Percentiles rank a stretch among this genome's conserved stretches.
phyloP scores from a whole-genome alignment of 2,329 filamentous ascomycete species.

The Rutstroemia sp. region DNA sequence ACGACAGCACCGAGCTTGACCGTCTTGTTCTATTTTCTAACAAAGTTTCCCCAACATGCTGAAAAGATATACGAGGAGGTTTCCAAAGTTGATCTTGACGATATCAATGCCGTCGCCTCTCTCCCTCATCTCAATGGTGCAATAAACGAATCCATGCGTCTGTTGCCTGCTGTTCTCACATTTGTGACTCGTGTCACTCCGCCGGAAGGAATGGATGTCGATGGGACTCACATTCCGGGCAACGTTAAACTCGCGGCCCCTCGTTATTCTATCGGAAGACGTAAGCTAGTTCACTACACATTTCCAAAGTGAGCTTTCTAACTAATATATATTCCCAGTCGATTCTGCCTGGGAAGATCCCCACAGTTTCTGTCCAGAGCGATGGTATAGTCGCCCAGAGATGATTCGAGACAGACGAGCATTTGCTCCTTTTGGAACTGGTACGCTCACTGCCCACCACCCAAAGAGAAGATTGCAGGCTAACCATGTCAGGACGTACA shows the following conservation, averaged over 20 bases:
- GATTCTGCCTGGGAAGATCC: background rate
- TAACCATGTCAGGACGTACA: background rate
- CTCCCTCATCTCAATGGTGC: conserved; percentile 28
- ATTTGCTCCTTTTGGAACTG: conserved; percentile 25
- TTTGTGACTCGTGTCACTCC: conserved; percentile 28
- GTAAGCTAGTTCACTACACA: background rate
- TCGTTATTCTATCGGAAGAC: background rate
- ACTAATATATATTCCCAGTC: background rate
- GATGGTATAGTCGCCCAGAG: conserved; percentile 21
- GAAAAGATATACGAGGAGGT: background rate
- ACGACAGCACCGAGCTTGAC: conserved; percentile 34
- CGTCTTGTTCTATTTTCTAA: conserved; percentile 32
- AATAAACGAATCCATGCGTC: conserved; percentile 35
- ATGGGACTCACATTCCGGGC: conserved; percentile 16
- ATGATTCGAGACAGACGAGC: conserved; percentile 20
- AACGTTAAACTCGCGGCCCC: conserved; percentile 13
- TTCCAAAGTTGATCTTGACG: background rate
- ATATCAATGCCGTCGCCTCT: background rate
- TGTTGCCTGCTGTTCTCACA: conserved; percentile 32
- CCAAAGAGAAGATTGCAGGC: background rate
- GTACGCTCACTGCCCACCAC: conserved; percentile 11
- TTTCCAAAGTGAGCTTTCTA: background rate
- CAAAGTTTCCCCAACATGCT: conserved; percentile 7
- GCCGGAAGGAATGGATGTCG: conserved; percentile 30
- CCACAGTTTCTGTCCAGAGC: conserved; percentile 27